These are phyloP conservation scores for Pythium rishiriense DNA, from an alignment of 352 stramenopile species.

Conservation along the genomic window DNA sequence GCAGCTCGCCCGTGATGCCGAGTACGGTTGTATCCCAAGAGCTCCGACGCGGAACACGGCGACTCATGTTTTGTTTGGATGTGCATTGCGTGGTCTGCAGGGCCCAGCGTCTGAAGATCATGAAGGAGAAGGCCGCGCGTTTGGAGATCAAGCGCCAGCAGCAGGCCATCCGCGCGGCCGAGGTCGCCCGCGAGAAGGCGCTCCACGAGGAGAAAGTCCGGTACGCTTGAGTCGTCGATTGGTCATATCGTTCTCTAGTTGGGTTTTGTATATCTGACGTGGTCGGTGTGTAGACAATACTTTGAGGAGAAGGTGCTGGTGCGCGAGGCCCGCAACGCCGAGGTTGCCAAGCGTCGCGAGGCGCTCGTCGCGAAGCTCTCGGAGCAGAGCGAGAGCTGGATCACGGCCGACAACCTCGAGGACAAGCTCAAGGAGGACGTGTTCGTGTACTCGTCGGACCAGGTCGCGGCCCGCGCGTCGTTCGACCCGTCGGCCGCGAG, in stretches of 20 bases:
- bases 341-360: conserved; percentile 69
- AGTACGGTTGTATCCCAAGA: too few species aligned
- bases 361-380: conserved; percentile 61
- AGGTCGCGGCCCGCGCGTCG: conserved; percentile 62
- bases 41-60: too few species aligned
- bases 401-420: conserved; percentile 65
- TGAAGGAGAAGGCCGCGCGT: conserved; percentile 85
- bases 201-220: conserved; percentile 78
- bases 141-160: conserved; percentile 88
- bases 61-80: not conserved
- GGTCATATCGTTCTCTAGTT: too few species aligned
- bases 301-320: conserved; percentile 83
- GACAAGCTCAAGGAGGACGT: conserved; percentile 85
- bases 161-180: conserved; percentile 78
- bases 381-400: conserved; percentile 70
- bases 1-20: conserved; percentile 81
- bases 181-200: conserved; percentile 79
- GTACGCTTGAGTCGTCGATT: too few species aligned
- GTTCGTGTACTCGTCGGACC: conserved; percentile 82
- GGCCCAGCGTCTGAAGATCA: conserved; percentile 76
- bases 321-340: conserved; percentile 53
- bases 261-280: too few species aligned
- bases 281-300: conserved; percentile 40
- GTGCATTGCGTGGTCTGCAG: conserved; percentile 25
- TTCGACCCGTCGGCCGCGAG: conserved; percentile 70